Evolutionary conservation across 1,284 basidiomycete genomes (phyloP), one percentile per base, ranked within the genome.

Genomic region (Marasmius oreades): DNA sequence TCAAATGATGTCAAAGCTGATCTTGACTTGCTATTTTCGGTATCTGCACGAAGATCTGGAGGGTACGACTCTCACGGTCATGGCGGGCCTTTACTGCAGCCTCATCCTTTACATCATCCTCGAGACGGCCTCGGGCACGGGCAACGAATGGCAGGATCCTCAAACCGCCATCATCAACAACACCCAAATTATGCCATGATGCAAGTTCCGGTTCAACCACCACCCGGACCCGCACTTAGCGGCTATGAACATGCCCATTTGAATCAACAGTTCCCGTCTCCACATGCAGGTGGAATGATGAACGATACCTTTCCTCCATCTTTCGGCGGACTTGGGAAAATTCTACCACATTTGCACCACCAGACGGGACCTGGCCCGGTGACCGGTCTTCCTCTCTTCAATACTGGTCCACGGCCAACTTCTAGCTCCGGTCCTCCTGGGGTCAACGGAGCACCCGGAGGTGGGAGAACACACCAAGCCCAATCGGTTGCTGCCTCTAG

Each of bases 11-110:
- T 86, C 22, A 66, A 73, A 11, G 67, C 68, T 33, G 85, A 88
- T 63, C 67, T 86, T 8, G 82, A 88, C 1, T 78, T 76, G 60
- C 70, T 87, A 26, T 74, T 74, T 60, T 74, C 76, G 56, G 71
- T 80, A 58, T 53, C 67, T 66, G 51, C 60, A 64, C 18, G 51
- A 16, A 37, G 26, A 20, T 42, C 46, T 45, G 39, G 52, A 8
- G 22, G 14, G 28, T 53, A 20, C 16, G 26, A 53, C 26, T 42
- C 39, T 45, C 24, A 45, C 31, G 52, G 52, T 11, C 52, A 53
- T n/a, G 26, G 28, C 23, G 16, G 31, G 20, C 39, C 39, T 45
- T 10, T 45, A 20, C 23, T 33, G 26, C 52, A 53, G 24, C 26
- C 52, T 7, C 28, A 53, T 34, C 18, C 12, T 2, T 31, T 37